Evolutionary conservation across 768 basidiomycete genomes (phyloP).

Genomic region (Tulasnella sp.): DNA sequence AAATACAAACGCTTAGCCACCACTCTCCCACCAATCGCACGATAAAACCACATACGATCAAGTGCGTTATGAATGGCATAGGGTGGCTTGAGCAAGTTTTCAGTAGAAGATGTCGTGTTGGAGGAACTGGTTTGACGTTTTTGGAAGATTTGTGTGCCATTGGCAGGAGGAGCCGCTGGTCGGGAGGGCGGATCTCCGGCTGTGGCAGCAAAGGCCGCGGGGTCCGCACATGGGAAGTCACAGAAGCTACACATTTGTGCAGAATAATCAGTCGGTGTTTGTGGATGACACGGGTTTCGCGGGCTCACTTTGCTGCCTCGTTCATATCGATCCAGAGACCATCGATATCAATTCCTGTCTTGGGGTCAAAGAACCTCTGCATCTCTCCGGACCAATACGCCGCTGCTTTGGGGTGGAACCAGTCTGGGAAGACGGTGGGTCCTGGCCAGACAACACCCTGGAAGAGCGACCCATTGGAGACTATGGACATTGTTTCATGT

Average conservation of each 20-base stretch:
- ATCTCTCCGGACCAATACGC: slow-evolving; percentile 26
- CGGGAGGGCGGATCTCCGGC: slow-evolving; percentile 50
- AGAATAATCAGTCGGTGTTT: background rate
- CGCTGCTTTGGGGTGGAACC: slow-evolving; percentile 24
- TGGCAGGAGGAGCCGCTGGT: slow-evolving; percentile 43
- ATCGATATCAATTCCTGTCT: slow-evolving; percentile 23
- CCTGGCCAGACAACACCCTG: slow-evolving; percentile 27
- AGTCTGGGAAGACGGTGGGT: slow-evolving; percentile 27
- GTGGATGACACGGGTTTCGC: background rate
- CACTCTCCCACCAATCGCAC: background rate
- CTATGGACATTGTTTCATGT: background rate
- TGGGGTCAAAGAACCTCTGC: slow-evolving; percentile 21
- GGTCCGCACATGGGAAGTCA: slow-evolving; percentile 51
- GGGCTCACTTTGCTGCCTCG: slow-evolving; percentile 53
- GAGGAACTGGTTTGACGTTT: slow-evolving; percentile 4
- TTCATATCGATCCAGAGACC: slow-evolving; percentile 49
- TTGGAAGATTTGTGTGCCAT: slow-evolving; percentile 43
- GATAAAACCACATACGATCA: background rate
- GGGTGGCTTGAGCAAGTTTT: slow-evolving; percentile 20
- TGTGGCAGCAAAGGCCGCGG: slow-evolving; percentile 47
- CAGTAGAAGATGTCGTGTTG: background rate
- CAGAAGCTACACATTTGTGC: slow-evolving; percentile 45
- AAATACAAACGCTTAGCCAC: background rate
- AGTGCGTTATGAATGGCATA: slow-evolving; percentile 18
- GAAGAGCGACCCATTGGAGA: slow-evolving; percentile 20